These are phyloP conservation scores for Gracilaria gracilis DNA, from an alignment of 23 red algal species.

Conservation along the genomic window DNA sequence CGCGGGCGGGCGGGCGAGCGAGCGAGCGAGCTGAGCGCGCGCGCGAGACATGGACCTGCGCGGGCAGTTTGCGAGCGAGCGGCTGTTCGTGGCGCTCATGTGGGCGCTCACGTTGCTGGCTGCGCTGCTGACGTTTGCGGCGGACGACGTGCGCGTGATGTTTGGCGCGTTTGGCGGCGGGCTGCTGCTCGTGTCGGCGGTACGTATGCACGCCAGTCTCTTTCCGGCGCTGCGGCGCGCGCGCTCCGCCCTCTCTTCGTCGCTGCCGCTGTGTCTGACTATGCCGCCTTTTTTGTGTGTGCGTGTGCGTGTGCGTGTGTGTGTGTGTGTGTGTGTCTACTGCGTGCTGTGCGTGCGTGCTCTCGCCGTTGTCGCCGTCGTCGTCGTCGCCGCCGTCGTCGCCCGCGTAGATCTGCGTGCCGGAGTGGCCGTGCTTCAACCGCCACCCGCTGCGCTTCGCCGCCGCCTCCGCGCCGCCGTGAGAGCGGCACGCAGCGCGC, in stretches of 20 bases:
- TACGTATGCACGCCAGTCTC: no score
- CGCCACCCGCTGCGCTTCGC: constrained; percentile 30
- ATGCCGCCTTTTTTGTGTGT: neutral
- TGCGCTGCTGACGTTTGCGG: constrained; percentile 50
- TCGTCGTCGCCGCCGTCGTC: no score
- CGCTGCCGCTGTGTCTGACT: neutral
- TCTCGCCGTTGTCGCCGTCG: no score
- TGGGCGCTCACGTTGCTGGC: constrained; percentile 42
- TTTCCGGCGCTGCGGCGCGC: no score
- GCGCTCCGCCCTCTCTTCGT: neutral
- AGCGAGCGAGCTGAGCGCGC: no score
- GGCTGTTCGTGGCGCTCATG: constrained; percentile 39
- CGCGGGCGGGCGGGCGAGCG: no score
- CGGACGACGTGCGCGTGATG: constrained; percentile 51
- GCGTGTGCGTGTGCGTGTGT: neutral
- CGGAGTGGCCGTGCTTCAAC: constrained; percentile 45
- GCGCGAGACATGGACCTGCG: constrained; percentile 36
- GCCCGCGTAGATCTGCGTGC: constrained; percentile 63
- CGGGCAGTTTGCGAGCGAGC: constrained; percentile 53
- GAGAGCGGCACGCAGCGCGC: no score
- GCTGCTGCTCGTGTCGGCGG: constrained; percentile 6
- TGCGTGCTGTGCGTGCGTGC: no score
- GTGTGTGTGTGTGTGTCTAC: neutral
- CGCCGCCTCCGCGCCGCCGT: no score
- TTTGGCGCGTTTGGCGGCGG: constrained; percentile 35